These are phyloP conservation scores for Lactifluus echinatus DNA, from an alignment of 768 basidiomycete species.

Conservation along the genomic window DNA sequence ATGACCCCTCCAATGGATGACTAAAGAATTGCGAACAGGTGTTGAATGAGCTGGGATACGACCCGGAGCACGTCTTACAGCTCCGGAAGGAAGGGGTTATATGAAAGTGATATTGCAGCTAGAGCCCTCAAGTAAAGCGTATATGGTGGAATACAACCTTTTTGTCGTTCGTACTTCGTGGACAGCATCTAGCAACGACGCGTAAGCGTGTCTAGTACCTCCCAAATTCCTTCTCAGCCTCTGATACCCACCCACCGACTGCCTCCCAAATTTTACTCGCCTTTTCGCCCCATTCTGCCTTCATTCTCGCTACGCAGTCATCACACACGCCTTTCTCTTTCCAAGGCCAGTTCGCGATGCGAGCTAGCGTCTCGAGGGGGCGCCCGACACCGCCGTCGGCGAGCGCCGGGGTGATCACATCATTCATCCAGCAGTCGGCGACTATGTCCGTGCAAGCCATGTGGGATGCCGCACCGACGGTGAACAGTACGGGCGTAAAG, in stretches of 20 bases:
- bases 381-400: constrained; percentile 53
- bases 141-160: background rate
- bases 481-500: constrained; percentile 68
- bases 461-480: constrained; percentile 57
- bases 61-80: constrained; percentile 6
- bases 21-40: constrained; percentile 4
- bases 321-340: constrained; percentile 45
- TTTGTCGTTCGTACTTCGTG: background rate
- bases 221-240: constrained; percentile 14
- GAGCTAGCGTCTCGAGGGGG: constrained; percentile 63
- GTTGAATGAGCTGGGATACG: constrained; percentile 14
- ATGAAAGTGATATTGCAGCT: background rate
- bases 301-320: constrained; percentile 49
- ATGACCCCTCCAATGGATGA: background rate
- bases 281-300: constrained; percentile 57
- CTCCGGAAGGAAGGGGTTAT: constrained; percentile 15
- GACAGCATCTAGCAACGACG: background rate
- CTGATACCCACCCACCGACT: constrained; percentile 50
- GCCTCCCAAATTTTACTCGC: constrained; percentile 49
- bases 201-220: background rate
- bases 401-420: constrained; percentile 62
- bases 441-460: constrained; percentile 68
- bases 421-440: constrained; percentile 62
- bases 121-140: background rate
- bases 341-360: constrained; percentile 52